A percentile compares a stretch with the other conserved stretches of the same genome.
Conservation (phyloP, 2,329 filamentous ascomycete species). For the Fusarium floridanum region DNA sequence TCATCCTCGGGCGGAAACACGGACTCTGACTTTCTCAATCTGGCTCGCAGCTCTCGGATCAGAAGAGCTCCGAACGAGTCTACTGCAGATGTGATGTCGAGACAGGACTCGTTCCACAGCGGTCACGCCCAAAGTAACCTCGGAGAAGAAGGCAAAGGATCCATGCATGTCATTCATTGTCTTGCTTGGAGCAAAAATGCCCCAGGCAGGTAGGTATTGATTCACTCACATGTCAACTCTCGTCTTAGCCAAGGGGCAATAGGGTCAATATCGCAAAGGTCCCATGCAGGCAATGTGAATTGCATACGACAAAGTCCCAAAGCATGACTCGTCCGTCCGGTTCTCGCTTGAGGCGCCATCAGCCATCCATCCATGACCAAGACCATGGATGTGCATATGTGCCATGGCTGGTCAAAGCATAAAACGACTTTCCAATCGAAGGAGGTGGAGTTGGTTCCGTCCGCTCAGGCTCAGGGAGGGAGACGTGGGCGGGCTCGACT, state of each 20-base stretch:
- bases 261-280: conserved; percentile 24
- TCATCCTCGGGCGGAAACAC: background rate
- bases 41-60: background rate
- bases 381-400: background rate
- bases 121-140: background rate
- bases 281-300: conserved; percentile 21
- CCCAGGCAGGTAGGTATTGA: background rate
- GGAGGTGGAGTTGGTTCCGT: conserved; percentile 15
- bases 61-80: background rate
- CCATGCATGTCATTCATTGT: background rate
- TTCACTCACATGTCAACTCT: conserved; percentile 15
- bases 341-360: conserved; percentile 14
- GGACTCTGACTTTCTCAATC: background rate
- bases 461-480: background rate
- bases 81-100: background rate
- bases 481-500: conserved; percentile 1
- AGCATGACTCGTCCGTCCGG: conserved; percentile 25
- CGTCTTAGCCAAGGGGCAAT: background rate
- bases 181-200: background rate
- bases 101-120: background rate
- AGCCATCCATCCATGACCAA: background rate
- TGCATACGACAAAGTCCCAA: conserved; percentile 13
- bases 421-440: conserved; percentile 32
- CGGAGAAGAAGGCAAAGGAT: background rate
- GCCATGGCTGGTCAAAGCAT: conserved; percentile 9